Percentiles rank a stretch among this genome's conserved stretches.
These are phyloP conservation scores for Coprinellus micaceus DNA, from an alignment of 768 basidiomycete genomes.

Conservation along the genomic window DNA sequence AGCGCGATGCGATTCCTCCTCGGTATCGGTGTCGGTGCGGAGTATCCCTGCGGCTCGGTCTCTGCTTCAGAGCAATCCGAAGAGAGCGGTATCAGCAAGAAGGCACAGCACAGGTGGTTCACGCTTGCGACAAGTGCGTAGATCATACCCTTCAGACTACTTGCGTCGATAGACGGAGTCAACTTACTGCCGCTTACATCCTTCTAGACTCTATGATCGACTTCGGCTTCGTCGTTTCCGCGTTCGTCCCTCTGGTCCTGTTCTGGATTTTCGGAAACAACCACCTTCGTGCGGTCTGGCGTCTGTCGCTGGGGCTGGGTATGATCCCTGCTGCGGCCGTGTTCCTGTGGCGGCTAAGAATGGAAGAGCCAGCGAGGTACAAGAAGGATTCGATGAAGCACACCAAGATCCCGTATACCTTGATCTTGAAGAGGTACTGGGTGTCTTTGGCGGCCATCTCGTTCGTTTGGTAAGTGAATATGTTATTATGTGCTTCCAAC, in stretches of 20 bases:
- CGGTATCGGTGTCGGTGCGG: conserved; percentile 85
- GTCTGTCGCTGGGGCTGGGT: conserved; percentile 81
- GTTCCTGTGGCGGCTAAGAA: conserved; percentile 82
- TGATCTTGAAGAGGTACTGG: conserved; percentile 82
- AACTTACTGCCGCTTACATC: background rate
- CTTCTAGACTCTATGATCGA: conserved; percentile 78
- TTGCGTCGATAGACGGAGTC: background rate
- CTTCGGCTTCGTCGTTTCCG: conserved; percentile 71
- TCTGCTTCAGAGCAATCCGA: conserved; percentile 90
- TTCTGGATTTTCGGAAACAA: conserved; percentile 85
- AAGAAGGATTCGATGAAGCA: conserved; percentile 78
- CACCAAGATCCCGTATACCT: conserved; percentile 67
- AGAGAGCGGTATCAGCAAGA: conserved; percentile 71
- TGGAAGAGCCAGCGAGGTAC: conserved; percentile 76
- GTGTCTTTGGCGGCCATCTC: conserved; percentile 68
- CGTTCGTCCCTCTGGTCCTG: conserved; percentile 81
- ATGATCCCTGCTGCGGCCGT: conserved; percentile 75
- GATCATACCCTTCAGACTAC: too few relatives aligned
- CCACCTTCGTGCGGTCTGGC: conserved; percentile 86
- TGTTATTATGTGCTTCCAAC: too few relatives aligned
- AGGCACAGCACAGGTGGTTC: conserved; percentile 83
- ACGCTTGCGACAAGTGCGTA: conserved; percentile 80
- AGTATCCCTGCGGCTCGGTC: conserved; percentile 88
- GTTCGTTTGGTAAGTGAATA: conserved; percentile 67
- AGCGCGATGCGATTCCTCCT: conserved; percentile 80